phyloP scores from a whole-genome alignment of 176 grass and related monocot species.

The Pharus latifolius region DNA sequence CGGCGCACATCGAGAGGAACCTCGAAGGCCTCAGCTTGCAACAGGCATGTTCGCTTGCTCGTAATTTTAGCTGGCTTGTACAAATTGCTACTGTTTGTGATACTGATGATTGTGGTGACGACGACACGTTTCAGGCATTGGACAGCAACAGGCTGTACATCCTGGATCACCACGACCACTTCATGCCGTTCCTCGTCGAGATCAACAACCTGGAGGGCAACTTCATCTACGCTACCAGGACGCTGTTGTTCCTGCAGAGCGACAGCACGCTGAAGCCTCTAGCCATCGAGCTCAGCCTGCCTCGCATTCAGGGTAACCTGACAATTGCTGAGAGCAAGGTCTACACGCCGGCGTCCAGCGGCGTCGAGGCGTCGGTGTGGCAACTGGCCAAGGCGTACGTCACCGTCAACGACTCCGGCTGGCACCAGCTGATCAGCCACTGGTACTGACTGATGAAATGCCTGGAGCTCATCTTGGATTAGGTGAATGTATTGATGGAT shows the following conservation, averaged over 20 bases:
- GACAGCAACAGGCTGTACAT: constrained; percentile 48
- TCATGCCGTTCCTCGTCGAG: constrained; percentile 70
- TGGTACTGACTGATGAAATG: constrained; percentile 29
- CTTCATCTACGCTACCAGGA: constrained; percentile 80
- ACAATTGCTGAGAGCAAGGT: constrained; percentile 48
- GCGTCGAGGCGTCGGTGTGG: constrained; percentile 55
- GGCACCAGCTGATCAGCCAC: constrained; percentile 86
- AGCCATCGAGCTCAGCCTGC: constrained; percentile 81
- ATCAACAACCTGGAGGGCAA: constrained; percentile 43
- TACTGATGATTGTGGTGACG: background rate
- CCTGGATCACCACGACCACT: constrained; percentile 80
- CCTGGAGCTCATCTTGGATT: background rate
- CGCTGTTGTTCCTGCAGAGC: constrained; percentile 55
- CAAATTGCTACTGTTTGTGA: background rate
- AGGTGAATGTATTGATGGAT: background rate
- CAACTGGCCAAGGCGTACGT: constrained; percentile 89
- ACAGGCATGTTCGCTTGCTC: constrained; percentile 6
- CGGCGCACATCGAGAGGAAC: constrained; percentile 43
- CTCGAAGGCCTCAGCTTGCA: constrained; percentile 48
- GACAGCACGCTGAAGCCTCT: constrained; percentile 48
- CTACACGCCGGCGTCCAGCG: constrained; percentile 41
- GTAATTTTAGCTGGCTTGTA: background rate
- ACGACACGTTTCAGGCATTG: constrained; percentile 33
- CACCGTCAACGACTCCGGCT: constrained; percentile 70
- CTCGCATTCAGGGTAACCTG: constrained; percentile 5